Conservation (phyloP, 129 eudicot species). For the Tagetes erecta region DNA sequence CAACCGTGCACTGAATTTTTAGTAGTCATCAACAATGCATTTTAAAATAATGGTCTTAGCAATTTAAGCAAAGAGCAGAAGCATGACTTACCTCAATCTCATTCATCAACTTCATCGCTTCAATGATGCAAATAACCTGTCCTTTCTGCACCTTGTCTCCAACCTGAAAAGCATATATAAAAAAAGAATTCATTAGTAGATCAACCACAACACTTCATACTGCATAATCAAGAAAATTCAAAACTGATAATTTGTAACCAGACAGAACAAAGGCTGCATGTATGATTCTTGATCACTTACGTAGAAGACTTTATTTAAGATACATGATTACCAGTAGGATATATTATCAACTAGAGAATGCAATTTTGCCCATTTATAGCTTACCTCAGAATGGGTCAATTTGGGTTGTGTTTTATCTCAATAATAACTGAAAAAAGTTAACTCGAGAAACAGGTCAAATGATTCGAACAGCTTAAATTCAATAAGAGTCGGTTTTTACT, state of each 20-base stretch:
- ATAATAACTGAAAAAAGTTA: background rate
- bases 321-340: background rate
- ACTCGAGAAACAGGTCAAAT: background rate
- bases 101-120: constrained; percentile 93
- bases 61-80: background rate
- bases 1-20: too few relatives aligned
- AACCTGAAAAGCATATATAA: constrained; percentile 39
- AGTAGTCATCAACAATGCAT: background rate
- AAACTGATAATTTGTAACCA: constrained; percentile 13
- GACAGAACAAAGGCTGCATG: background rate
- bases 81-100: constrained; percentile 63
- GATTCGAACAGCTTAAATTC: background rate
- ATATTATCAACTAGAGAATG: constrained; percentile 1
- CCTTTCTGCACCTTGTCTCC: constrained; percentile 87
- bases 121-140: constrained; percentile 76
- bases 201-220: background rate
- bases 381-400: background rate
- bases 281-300: constrained; percentile 2
- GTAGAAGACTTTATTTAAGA: background rate
- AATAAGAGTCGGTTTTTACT: background rate
- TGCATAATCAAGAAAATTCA: background rate
- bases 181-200: background rate
- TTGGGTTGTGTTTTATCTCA: background rate
- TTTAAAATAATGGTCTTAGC: background rate
- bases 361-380: background rate